Conservation (phyloP, 2,329 filamentous ascomycete species). For the Dryadomyces quercus-mongolicae region DNA sequence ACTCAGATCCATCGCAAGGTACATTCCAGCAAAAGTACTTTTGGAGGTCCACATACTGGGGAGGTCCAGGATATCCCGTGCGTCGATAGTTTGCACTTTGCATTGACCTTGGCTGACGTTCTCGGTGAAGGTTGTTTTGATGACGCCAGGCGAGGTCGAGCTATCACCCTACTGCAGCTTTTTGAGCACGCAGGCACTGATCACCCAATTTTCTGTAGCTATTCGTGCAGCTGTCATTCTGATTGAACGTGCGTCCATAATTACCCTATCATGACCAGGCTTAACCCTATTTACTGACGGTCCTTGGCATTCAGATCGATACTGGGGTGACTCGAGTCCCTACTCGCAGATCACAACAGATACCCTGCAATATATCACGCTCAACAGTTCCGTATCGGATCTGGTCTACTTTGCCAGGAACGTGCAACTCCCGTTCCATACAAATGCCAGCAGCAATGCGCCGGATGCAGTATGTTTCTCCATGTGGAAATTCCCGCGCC, state of each 20-base stretch:
- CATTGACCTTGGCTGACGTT: background rate
- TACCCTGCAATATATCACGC: slow-evolving; percentile 40
- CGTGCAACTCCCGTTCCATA: slow-evolving; percentile 40
- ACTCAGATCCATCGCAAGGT: background rate
- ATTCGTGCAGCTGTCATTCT: slow-evolving; percentile 1
- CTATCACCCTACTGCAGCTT: background rate
- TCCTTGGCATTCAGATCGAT: slow-evolving; percentile 29
- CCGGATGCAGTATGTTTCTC: slow-evolving; percentile 25
- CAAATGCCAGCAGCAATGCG: slow-evolving; percentile 32
- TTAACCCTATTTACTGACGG: background rate
- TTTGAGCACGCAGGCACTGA: background rate
- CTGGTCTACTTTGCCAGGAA: slow-evolving; percentile 41
- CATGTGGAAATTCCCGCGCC: background rate
- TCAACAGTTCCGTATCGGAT: slow-evolving; percentile 41
- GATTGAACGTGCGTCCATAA: slow-evolving; percentile 2
- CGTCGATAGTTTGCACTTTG: background rate
- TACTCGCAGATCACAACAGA: slow-evolving; percentile 36
- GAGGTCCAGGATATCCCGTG: slow-evolving; percentile 6
- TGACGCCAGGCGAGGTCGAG: slow-evolving; percentile 3
- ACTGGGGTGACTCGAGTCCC: slow-evolving; percentile 44
- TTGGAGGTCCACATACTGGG: slow-evolving; percentile 5
- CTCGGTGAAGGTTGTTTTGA: slow-evolving; percentile 1
- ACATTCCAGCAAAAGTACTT: slow-evolving; percentile 6
- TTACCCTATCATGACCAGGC: background rate
- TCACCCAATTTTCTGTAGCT: background rate